Conservation (phyloP, 257 asterid species). For the Ilex asprella region DNA sequence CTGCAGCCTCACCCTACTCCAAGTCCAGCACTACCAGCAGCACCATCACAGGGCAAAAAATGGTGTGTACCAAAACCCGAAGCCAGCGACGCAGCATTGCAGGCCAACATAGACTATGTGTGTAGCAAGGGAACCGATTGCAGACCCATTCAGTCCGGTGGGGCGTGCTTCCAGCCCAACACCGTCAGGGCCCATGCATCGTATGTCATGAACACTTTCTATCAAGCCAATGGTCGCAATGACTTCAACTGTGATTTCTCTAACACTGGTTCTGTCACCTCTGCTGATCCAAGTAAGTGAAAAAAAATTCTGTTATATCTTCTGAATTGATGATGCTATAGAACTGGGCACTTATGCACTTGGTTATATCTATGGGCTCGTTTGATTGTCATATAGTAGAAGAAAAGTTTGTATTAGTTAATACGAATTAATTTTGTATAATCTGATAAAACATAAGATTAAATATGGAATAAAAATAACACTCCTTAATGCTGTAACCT, state of each 20-base stretch:
- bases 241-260: slow-evolving; percentile 29
- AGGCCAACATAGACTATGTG: slow-evolving; percentile 26
- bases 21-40: slow-evolving; percentile 11
- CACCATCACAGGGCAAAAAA: slow-evolving; percentile 2
- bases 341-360: too few species aligned
- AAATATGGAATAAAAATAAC: too few species aligned
- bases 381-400: too few species aligned
- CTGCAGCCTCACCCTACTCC: slow-evolving; percentile 16
- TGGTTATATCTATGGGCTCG: too few species aligned
- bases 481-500: too few species aligned
- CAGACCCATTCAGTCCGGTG: slow-evolving; percentile 31
- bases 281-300: slow-evolving; percentile 57
- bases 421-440: too few species aligned
- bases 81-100: slow-evolving; percentile 14
- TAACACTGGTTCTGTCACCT: slow-evolving; percentile 34
- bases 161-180: slow-evolving; percentile 34
- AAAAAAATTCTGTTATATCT: neutral
- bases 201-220: slow-evolving; percentile 37
- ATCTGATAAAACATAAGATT: too few species aligned
- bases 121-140: slow-evolving; percentile 42
- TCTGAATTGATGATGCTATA: too few species aligned
- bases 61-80: slow-evolving; percentile 37
- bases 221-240: slow-evolving; percentile 27
- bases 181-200: slow-evolving; percentile 27
- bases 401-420: too few species aligned